phyloP scores from a whole-genome alignment of 371 early-diverging fungal genomes.

The Syncephalastrum contaminatum region DNA sequence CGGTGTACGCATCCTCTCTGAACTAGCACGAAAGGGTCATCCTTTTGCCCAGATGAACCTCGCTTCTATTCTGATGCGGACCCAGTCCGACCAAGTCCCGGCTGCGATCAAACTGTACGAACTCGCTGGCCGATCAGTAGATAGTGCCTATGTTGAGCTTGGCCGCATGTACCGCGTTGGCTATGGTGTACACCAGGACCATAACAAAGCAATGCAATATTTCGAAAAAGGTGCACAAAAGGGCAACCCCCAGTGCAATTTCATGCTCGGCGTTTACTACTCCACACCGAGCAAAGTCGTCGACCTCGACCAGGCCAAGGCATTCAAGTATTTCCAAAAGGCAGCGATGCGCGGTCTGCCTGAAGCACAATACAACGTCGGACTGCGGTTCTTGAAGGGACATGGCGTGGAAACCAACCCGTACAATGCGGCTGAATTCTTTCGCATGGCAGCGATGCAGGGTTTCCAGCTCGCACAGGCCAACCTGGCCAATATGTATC shows the following conservation, averaged over 20 bases:
- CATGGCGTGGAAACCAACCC: constrained; percentile 36
- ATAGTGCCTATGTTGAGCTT: constrained; percentile 38
- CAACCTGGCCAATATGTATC: constrained; percentile 48
- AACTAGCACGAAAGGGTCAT: constrained; percentile 47
- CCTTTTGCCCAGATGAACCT: constrained; percentile 51
- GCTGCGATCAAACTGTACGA: constrained; percentile 45
- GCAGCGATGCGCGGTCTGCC: constrained; percentile 47
- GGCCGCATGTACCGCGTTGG: constrained; percentile 51
- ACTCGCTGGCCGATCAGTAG: constrained; percentile 36
- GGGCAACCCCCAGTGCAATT: constrained; percentile 42
- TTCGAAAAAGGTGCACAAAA: constrained; percentile 39
- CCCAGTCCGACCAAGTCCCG: constrained; percentile 27
- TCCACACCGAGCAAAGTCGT: constrained; percentile 18
- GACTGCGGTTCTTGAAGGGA: constrained; percentile 37
- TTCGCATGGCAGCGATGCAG: constrained; percentile 46
- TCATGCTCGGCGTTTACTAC: constrained; percentile 51
- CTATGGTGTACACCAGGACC: constrained; percentile 48
- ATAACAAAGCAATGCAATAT: constrained; percentile 38
- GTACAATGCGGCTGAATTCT: constrained; percentile 48
- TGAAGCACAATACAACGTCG: constrained; percentile 53
- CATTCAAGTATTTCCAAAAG: constrained; percentile 49
- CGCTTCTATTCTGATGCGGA: constrained; percentile 46
- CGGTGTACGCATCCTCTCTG: constrained; percentile 34
- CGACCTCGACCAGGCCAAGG: constrained; percentile 40
- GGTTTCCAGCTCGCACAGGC: constrained; percentile 45